A percentile compares a stretch with the other conserved stretches of the same genome.
Evolutionary conservation across 352 stramenopile genomes (phyloP).

Genomic region (Globisporangium cylindrosporum): DNA sequence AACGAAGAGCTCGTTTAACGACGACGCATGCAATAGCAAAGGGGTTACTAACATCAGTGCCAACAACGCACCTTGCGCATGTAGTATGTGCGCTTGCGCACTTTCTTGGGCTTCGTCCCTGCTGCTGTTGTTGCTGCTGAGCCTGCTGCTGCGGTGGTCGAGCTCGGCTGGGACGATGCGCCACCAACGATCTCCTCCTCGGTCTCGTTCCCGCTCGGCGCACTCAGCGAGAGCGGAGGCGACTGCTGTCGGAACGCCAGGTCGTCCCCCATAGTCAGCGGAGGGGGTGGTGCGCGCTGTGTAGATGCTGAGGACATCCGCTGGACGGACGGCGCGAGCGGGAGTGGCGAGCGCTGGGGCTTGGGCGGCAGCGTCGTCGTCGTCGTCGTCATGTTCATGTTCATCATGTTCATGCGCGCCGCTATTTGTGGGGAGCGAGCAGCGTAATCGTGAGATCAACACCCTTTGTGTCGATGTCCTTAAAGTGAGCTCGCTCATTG

Average conservation of each 20-base stretch:
- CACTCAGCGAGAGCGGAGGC: neutral
- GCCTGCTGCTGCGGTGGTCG: neutral
- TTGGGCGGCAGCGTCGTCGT: neutral
- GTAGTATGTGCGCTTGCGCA: slow-evolving; percentile 38
- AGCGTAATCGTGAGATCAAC: neutral
- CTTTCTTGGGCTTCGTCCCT: slow-evolving; percentile 16
- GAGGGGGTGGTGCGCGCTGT: neutral
- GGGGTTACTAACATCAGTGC: neutral
- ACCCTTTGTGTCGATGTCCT: neutral
- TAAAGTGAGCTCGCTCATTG: no score
- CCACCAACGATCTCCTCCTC: neutral
- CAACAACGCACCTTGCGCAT: slow-evolving; percentile 31
- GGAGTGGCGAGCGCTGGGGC: neutral
- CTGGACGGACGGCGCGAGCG: neutral
- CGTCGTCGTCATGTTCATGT: neutral
- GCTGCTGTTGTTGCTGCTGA: neutral
- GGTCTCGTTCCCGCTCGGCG: neutral
- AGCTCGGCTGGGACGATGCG: neutral
- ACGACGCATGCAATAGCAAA: neutral
- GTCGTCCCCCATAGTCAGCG: neutral
- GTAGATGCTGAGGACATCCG: neutral
- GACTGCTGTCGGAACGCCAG: neutral
- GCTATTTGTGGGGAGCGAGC: neutral
- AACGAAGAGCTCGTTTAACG: neutral
- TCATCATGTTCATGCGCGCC: no score